A percentile compares a stretch with the other conserved stretches of the same genome.
Evolutionary conservation across 176 grass and related monocot species (phyloP).

Genomic region (Hordeum marinum): DNA sequence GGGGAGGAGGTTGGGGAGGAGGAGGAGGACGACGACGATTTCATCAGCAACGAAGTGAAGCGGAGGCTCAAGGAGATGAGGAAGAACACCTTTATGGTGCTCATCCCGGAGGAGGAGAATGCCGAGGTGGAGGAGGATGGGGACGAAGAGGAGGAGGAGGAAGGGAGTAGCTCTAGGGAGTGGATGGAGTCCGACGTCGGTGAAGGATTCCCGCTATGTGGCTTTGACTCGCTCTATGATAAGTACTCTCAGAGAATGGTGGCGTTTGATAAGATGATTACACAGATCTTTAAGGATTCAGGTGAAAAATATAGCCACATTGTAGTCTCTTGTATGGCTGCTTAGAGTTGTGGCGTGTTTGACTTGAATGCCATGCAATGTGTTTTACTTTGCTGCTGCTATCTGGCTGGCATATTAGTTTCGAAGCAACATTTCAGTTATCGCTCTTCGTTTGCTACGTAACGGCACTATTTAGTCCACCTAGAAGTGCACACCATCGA

Average conservation of each 20-base stretch:
- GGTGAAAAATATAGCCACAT: conserved; percentile 26
- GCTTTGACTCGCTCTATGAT: conserved; percentile 70
- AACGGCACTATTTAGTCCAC: background rate
- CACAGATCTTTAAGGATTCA: conserved; percentile 55
- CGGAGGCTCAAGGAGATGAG: conserved; percentile 84
- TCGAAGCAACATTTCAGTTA: background rate
- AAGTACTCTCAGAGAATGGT: conserved; percentile 84
- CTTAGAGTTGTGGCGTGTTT: background rate
- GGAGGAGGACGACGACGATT: conserved; percentile 56
- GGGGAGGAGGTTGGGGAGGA: conserved; percentile 16
- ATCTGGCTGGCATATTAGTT: background rate
- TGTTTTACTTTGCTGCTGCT: background rate
- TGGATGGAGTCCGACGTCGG: conserved; percentile 44
- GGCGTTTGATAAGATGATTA: conserved; percentile 70
- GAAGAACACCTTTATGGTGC: conserved; percentile 95
- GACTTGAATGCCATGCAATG: background rate
- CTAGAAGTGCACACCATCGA: background rate
- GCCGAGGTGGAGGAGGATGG: conserved; percentile 53
- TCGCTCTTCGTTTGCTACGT: background rate
- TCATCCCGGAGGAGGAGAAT: conserved; percentile 71
- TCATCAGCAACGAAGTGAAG: conserved; percentile 87
- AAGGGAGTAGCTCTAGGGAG: conserved; percentile 61
- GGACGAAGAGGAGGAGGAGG: conserved; percentile 34
- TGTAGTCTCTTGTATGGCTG: background rate
- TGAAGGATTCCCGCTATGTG: conserved; percentile 40